Percentiles rank a stretch among this genome's conserved stretches.
phyloP scores from a whole-genome alignment of 2,329 filamentous ascomycete genomes.

The Clonostachys solani region DNA sequence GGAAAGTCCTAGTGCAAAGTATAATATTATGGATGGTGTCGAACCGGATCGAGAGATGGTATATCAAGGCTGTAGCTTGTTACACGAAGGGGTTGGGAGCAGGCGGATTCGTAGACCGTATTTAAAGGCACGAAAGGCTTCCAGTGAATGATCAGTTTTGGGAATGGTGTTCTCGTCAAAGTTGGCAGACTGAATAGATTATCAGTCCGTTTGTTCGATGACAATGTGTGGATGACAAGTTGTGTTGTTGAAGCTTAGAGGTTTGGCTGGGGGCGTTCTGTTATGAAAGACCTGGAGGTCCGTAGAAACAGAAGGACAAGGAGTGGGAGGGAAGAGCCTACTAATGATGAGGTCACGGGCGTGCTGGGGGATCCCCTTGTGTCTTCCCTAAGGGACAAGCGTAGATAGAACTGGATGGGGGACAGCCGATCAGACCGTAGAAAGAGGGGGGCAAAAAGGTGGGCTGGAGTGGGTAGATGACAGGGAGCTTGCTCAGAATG shows the following conservation, averaged over 20 bases:
- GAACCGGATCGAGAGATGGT: too few species aligned
- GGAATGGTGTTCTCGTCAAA: too few species aligned
- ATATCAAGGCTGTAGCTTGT: too few species aligned
- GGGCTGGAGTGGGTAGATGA: background rate
- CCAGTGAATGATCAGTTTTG: too few species aligned
- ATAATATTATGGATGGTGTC: too few species aligned
- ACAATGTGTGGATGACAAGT: too few species aligned
- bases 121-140: conserved; percentile 4
- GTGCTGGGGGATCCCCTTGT: background rate
- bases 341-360: conserved; percentile 3
- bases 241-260: too few species aligned
- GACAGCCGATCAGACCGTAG: conserved; percentile 1
- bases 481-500: background rate
- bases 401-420: background rate
- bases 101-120: conserved; percentile 3
- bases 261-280: too few species aligned
- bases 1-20: too few species aligned
- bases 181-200: too few species aligned
- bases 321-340: background rate
- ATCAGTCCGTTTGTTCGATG: too few species aligned
- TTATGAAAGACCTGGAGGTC: background rate
- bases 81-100: background rate
- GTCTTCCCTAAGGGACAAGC: background rate
- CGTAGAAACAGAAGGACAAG: background rate
- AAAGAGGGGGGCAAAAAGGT: background rate